Evolutionary conservation across 78 protist genomes (phyloP), one percentile per base, ranked within the genome.

Genomic region (Dictyostelium firmibasis): DNA sequence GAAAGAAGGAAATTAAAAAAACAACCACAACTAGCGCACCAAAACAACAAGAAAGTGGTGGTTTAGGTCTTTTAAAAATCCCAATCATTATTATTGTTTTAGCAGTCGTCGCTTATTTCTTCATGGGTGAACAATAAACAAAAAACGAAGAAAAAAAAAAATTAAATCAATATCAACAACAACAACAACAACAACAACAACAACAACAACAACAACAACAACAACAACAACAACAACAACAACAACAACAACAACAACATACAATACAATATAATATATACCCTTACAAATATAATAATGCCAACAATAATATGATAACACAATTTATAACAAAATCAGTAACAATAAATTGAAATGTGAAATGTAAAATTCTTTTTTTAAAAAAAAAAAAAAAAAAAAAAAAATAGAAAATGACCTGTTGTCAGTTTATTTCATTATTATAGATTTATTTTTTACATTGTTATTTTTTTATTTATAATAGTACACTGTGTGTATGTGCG

Each of bases 1-100:
- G 33, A 33, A 31, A 31, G 23, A 35, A 77, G 47, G 79, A 74
- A 57, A 50, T 35, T 35, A 74, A 74, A 57, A 81, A 81, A 50
- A 27, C 57, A 10, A 81, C 47, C 5, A 25, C 84, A 36, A 43
- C 50, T 1, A 36, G n/a, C n/a, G 77, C 60, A 67, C 85, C 83
- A 79, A 81, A 57, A 33, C 38, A 74, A 74, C 50, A 13, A n/a
- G 41, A 69, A 9, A 31, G 36, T 23, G 87, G 87, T 81, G 89
- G 89, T 41, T 27, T 89, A 20, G 94, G 94, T 70, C 43, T 81
- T 29, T 31, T 85, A 18, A 89, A 89, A 75, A 70, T 81, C 31
- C 94, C 94, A 81, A 23, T 89, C 38, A 81, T 89, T 44, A 76
- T 89, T 4, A 70, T 89, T 20, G 64, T 89, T 72, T 25, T 89